Conservation (phyloP, 2,329 filamentous ascomycete genomes). For the Claviceps humidiphila region DNA sequence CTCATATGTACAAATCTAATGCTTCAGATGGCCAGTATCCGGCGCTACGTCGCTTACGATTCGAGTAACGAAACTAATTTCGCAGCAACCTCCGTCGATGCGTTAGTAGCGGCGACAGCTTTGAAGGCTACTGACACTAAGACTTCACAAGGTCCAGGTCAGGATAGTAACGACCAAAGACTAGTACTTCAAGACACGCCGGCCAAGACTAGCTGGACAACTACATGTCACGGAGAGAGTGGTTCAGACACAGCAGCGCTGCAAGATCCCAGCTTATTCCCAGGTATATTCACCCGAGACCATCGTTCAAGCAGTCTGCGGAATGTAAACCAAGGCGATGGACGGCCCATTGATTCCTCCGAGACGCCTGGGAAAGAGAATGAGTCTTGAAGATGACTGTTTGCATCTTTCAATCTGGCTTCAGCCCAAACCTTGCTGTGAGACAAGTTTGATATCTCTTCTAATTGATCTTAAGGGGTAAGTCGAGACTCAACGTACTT, state of each 20-base stretch:
- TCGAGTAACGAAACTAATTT: constrained; percentile 10
- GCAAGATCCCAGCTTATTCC: constrained; percentile 50
- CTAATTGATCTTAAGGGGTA: not conserved
- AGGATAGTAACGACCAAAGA: not conserved
- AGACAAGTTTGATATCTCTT: not conserved
- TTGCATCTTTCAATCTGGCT: not conserved
- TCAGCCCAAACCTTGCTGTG: not conserved
- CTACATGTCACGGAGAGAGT: not conserved
- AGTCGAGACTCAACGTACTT: not conserved
- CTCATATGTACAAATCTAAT: not conserved
- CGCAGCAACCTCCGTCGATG: not conserved
- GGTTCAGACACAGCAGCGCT: constrained; percentile 24
- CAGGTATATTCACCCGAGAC: constrained; percentile 49
- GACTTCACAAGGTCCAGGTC: not conserved
- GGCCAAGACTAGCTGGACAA: not conserved
- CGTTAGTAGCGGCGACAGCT: not conserved
- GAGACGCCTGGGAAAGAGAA: constrained; percentile 9
- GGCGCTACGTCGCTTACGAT: constrained; percentile 28
- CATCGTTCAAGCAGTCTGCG: constrained; percentile 28
- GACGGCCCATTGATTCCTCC: constrained; percentile 11
- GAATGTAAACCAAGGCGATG: constrained; percentile 15
- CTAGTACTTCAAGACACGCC: not conserved
- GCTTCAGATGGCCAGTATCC: constrained; percentile 19
- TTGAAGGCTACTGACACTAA: not conserved
- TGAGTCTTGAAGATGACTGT: constrained; percentile 1